Conservation (phyloP, 1,139 yeast species). For the Candida albicans region DNA sequence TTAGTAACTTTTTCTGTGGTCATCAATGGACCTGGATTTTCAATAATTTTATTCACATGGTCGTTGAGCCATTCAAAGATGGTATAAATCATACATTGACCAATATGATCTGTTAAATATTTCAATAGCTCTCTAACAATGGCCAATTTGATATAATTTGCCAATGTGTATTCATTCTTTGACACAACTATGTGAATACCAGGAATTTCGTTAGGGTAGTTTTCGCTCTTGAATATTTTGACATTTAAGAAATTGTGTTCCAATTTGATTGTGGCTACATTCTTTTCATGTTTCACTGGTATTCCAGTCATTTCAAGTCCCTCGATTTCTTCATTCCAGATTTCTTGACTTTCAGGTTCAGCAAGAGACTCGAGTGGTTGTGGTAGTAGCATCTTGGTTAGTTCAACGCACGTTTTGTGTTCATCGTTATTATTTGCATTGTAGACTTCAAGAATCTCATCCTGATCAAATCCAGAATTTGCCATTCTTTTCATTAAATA, state of each 20-base stretch:
- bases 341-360: conserved; percentile 26
- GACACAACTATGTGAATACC: conserved; percentile 60
- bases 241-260: conserved; percentile 33
- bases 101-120: conserved; percentile 50
- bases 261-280: conserved; percentile 29
- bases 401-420: conserved; percentile 48
- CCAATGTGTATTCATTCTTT: conserved; percentile 49
- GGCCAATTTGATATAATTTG: conserved; percentile 74
- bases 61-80: conserved; percentile 76
- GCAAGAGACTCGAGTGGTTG: conserved; percentile 5
- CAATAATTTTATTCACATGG: conserved; percentile 55
- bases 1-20: conserved; percentile 14
- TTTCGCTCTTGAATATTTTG: conserved; percentile 50
- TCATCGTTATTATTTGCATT: conserved; percentile 46
- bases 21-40: conserved; percentile 72
- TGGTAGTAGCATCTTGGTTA: conserved; percentile 44
- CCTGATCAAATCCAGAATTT: conserved; percentile 70
- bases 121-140: conserved; percentile 50
- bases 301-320: conserved; percentile 57
- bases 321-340: conserved; percentile 81
- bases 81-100: conserved; percentile 67
- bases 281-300: conserved; percentile 19
- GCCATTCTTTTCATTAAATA: conserved; percentile 51
- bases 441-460: conserved; percentile 55
- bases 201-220: conserved; percentile 61